A percentile compares a stretch with the other conserved stretches of the same genome.
phyloP scores from a whole-genome alignment of 1,284 basidiomycete species.

The Ganoderma boninense region DNA sequence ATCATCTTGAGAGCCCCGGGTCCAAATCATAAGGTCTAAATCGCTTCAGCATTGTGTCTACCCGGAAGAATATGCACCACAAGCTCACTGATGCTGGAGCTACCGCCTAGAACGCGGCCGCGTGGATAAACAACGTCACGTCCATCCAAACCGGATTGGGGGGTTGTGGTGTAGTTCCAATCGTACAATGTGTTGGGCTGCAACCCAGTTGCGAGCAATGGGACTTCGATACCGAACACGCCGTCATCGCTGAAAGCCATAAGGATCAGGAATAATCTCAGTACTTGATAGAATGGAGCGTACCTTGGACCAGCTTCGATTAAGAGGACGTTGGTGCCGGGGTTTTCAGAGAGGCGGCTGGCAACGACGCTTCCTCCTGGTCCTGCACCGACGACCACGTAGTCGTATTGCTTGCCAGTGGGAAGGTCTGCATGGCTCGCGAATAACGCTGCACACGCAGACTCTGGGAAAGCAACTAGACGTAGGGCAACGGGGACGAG shows the following conservation, averaged over 20 bases:
- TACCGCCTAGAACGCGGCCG: constrained; percentile 49
- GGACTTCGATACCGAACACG: constrained; percentile 33
- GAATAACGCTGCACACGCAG: constrained; percentile 1
- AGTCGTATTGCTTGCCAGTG: constrained; percentile 13
- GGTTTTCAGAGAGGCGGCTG: constrained; percentile 32
- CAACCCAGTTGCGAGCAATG: constrained; percentile 33
- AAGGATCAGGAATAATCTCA: background rate
- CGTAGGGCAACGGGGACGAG: background rate
- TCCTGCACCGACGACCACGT: constrained; percentile 18
- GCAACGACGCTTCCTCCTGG: constrained; percentile 32
- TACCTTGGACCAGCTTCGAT: constrained; percentile 34
- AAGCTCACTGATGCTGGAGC: constrained; percentile 46
- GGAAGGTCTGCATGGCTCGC: constrained; percentile 8
- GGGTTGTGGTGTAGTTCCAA: constrained; percentile 48
- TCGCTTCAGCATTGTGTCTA: background rate
- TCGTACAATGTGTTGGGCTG: constrained; percentile 34
- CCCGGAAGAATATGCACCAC: background rate
- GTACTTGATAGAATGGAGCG: background rate
- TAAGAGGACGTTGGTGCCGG: constrained; percentile 28
- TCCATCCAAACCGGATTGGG: constrained; percentile 42
- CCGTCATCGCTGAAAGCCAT: constrained; percentile 33
- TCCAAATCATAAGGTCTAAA: constrained; percentile 51
- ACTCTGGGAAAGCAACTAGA: background rate
- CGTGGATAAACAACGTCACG: constrained; percentile 43
- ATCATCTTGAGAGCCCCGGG: constrained; percentile 50